A percentile compares a stretch with the other conserved stretches of the same genome.
These are phyloP conservation scores for Globisporangium nodosum DNA, from an alignment of 352 stramenopile genomes.

Conservation along the genomic window DNA sequence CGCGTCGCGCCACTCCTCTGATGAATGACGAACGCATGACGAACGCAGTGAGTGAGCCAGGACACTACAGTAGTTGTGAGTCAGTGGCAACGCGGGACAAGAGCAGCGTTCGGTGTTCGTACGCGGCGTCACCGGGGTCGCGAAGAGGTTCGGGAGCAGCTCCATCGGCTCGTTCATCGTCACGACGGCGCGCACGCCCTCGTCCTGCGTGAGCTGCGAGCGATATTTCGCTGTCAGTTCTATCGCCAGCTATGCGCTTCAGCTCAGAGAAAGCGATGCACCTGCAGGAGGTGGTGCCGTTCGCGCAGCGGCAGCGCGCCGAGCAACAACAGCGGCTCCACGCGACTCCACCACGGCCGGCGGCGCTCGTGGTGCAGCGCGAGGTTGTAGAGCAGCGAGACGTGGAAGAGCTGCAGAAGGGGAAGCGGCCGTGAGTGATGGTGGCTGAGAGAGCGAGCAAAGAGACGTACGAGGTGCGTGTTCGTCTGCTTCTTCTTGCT, in stretches of 20 bases:
- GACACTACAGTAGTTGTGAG: too few species aligned
- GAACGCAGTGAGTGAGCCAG: background rate
- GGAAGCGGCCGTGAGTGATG: background rate
- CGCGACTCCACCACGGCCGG: conserved; percentile 69
- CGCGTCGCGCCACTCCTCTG: conserved; percentile 48
- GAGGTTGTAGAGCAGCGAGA: conserved; percentile 82
- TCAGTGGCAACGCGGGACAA: background rate
- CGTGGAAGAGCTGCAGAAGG: conserved; percentile 35
- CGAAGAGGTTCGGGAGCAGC: conserved; percentile 58
- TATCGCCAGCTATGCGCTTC: background rate
- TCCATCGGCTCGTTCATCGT: conserved; percentile 76
- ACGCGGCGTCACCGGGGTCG: conserved; percentile 58
- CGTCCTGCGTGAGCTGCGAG: conserved; percentile 35
- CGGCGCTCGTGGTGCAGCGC: conserved; percentile 29
- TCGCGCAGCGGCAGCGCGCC: conserved; percentile 59
- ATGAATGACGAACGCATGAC: background rate
- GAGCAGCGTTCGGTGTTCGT: background rate
- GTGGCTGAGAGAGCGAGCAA: too few species aligned
- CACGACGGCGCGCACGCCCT: conserved; percentile 61
- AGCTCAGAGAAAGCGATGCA: background rate
- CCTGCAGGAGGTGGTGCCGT: conserved; percentile 41
- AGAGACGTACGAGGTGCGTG: background rate
- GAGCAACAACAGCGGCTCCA: conserved; percentile 59
- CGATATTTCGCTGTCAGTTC: background rate
- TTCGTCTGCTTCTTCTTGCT: background rate